phyloP scores from a whole-genome alignment of 108 stramenopile genomes.

The Cyclotella distinguenda region DNA sequence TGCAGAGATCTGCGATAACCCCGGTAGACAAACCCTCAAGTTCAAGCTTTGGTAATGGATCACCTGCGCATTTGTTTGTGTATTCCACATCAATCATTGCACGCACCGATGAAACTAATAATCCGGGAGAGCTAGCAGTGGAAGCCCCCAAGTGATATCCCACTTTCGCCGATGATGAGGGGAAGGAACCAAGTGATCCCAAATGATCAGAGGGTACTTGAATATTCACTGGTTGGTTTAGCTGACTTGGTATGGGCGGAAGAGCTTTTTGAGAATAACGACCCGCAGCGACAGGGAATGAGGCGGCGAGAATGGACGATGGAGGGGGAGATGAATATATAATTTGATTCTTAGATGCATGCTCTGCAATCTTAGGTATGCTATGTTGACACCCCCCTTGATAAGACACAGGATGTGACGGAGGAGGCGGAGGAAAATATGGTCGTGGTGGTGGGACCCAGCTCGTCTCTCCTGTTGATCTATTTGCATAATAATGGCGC shows the following conservation, averaged over 20 bases:
- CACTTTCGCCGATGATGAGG: conserved; percentile 1
- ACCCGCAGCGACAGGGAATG: too few species aligned
- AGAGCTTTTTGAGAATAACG: too few species aligned
- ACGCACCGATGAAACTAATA: conserved; percentile 46
- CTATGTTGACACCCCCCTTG: not conserved
- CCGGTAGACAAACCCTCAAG: conserved; percentile 48
- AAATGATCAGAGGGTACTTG: not conserved
- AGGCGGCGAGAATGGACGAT: too few species aligned
- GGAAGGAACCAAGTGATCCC: not conserved
- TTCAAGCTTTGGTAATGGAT: conserved; percentile 20
- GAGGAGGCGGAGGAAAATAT: conserved; percentile 22
- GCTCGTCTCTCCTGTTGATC: conserved; percentile 47
- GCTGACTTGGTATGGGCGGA: too few species aligned
- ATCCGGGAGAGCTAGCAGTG: conserved; percentile 28
- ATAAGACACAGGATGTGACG: not conserved
- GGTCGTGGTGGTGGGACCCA: conserved; percentile 32
- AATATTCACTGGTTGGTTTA: not conserved
- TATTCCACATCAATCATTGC: conserved; percentile 47
- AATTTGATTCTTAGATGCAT: too few species aligned
- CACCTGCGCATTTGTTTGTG: too few species aligned
- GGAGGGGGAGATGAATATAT: not conserved
- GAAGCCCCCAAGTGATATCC: conserved; percentile 19
- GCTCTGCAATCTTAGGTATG: conserved; percentile 5
- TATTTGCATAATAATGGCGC: conserved; percentile 38
- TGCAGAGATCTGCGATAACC: conserved; percentile 45